Percentiles rank a stretch among this genome's conserved stretches.
Evolutionary conservation across 768 basidiomycete genomes (phyloP).

Genomic region (Russula ochroleuca): DNA sequence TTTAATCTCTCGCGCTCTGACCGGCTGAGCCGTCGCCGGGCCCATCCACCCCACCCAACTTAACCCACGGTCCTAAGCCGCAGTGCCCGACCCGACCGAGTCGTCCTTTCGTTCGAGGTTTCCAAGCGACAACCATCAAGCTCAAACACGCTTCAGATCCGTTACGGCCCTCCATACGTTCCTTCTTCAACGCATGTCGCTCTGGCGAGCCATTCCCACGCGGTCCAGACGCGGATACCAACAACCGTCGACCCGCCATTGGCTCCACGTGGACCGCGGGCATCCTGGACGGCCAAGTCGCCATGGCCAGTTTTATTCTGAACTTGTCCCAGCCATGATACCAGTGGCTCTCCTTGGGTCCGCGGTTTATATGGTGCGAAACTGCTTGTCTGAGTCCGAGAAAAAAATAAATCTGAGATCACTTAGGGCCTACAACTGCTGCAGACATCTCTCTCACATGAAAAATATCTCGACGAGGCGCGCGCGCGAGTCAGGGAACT

Average conservation of each 20-base stretch:
- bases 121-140: not conserved
- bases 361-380: conserved; percentile 66
- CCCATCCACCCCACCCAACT: no score
- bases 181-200: not conserved
- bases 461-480: conserved; percentile 68
- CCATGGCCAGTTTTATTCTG: conserved; percentile 65
- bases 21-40: no score
- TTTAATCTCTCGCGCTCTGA: no score
- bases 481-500: conserved; percentile 46
- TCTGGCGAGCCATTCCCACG: not conserved
- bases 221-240: not conserved
- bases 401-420: not conserved
- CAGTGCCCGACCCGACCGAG: not conserved
- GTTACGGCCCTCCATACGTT: not conserved
- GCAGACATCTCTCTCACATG: conserved; percentile 60
- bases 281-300: conserved; percentile 35
- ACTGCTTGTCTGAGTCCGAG: not conserved
- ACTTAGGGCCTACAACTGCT: conserved; percentile 60
- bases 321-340: conserved; percentile 70
- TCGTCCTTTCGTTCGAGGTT: not conserved
- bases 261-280: conserved; percentile 24
- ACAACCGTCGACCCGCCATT: conserved; percentile 6
- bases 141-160: not conserved
- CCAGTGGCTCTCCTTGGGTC: conserved; percentile 76
- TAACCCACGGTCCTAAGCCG: not conserved